Conservation (phyloP, 495 filamentous ascomycete species). For the Xylona heveae region DNA sequence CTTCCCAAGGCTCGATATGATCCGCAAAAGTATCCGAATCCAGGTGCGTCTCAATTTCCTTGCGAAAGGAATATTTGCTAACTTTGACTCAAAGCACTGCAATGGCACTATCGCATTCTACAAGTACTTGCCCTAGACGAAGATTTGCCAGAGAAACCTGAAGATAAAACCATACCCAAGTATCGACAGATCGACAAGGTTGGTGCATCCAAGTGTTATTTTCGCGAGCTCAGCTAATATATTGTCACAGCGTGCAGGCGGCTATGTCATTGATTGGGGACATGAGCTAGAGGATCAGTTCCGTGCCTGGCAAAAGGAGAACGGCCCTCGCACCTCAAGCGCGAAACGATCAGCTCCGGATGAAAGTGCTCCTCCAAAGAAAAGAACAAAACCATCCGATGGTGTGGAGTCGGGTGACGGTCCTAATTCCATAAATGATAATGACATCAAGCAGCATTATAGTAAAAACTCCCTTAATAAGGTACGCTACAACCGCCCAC, state of each 20-base stretch:
- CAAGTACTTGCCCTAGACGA: conserved; percentile 87
- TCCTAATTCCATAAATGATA: conserved; percentile 20
- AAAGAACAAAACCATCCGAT: conserved; percentile 6
- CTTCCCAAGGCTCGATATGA: conserved; percentile 72
- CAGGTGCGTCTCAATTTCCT: conserved; percentile 19
- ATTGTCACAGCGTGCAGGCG: conserved; percentile 34
- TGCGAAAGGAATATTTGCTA: not conserved
- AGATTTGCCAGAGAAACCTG: conserved; percentile 56
- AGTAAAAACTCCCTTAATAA: conserved; percentile 41
- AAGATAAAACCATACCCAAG: conserved; percentile 73
- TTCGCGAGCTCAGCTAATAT: conserved; percentile 1
- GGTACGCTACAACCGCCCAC: conserved; percentile 12
- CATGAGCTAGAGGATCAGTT: conserved; percentile 34
- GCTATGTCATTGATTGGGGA: conserved; percentile 58
- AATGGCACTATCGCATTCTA: conserved; percentile 95
- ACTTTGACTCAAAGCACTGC: conserved; percentile 31
- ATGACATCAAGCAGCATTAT: conserved; percentile 37
- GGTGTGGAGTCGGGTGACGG: conserved; percentile 17
- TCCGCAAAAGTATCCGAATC: conserved; percentile 78
- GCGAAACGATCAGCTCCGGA: conserved; percentile 23
- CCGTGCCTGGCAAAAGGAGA: conserved; percentile 19
- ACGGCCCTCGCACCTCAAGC: conserved; percentile 13
- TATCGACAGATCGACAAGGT: conserved; percentile 68
- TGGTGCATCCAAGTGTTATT: conserved; percentile 1
- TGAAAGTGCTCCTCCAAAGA: conserved; percentile 9